Conservation (phyloP, 208 protist genomes). For the Acanthamoeba triangularis region DNA sequence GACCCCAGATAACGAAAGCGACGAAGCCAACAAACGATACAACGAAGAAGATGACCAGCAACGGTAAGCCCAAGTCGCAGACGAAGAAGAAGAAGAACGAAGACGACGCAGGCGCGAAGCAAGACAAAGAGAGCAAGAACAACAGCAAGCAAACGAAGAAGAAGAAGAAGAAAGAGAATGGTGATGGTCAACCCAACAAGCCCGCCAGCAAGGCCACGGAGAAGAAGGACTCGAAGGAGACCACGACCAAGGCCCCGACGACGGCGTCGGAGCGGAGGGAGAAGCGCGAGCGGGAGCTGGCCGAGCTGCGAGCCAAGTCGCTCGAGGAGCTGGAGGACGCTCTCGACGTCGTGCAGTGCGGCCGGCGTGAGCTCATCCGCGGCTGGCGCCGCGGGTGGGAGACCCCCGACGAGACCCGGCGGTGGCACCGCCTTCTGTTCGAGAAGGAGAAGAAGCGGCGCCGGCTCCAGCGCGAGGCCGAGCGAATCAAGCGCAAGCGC, state of each 20-base stretch:
- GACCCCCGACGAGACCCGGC: not conserved
- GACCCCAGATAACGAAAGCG: no score
- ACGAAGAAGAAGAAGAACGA: not conserved
- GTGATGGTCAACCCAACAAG: no score
- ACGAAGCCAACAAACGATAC: not conserved
- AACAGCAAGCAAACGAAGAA: not conserved
- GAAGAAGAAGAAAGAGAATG: not conserved
- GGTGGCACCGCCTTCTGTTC: slow-evolving; percentile 5
- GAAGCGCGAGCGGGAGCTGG: not conserved
- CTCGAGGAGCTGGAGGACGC: not conserved
- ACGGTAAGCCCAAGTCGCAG: not conserved
- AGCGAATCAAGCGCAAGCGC: not conserved
- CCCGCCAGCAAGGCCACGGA: not conserved
- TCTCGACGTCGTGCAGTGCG: not conserved
- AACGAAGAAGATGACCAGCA: not conserved
- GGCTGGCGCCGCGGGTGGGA: slow-evolving; percentile 32
- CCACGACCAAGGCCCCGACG: not conserved
- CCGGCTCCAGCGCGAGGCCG: not conserved
- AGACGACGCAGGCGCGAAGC: not conserved
- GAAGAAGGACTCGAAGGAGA: not conserved
- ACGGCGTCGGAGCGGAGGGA: not conserved
- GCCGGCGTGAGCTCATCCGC: slow-evolving; percentile 9
- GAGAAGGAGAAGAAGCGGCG: slow-evolving; percentile 42
- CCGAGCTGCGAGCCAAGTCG: not conserved
- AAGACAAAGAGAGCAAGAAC: not conserved